Evolutionary conservation across 2,329 filamentous ascomycete genomes (phyloP), one percentile per base, ranked within the genome.

Genomic region (Pyricularia sp.): DNA sequence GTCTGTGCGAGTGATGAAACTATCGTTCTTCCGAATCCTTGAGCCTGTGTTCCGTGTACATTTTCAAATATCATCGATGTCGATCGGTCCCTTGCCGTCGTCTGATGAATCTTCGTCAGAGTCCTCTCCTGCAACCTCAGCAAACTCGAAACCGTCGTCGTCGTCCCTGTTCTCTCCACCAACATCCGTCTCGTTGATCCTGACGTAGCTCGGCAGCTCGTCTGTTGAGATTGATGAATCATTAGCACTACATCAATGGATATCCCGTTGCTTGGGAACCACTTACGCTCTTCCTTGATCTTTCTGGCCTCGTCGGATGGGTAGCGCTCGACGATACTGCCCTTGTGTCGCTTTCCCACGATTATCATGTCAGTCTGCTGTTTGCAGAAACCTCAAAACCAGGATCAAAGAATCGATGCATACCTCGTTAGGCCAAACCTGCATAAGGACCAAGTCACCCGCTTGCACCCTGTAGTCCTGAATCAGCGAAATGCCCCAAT

Each of bases 151-250:
- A 83, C 95, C 95, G 83, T 92, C 93, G 77, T 97, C 93, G 81
- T 95, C 94, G 80, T 97, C 91, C 81, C 93, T 94, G 80, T 94
- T 92, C 81, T 94, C 92, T 77, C 92, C 88, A 77, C 91, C 97
- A 65, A 93, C 97, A 81, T 98, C 95, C 73, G 93, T 97, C 88
- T 99, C 95, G 88, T 99, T 99, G 88, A 99, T 99, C 91, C 98
- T 98, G 80, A 95, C 95, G 77, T 89, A 92, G 84, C 98, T 95
- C 74, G 95, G 95, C 71, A 99, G 86, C 82, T 99, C 95, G 80
- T 95, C 95, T 69, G 26, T 23, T 58, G 65, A n/a, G 30, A 42
- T 23, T 20, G 42, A 50, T 36, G 26, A 23, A 2, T 31, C 12
- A 23, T 23, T 11, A 14, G 31, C n/a, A 59, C 10, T 36, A 26